Evolutionary conservation across 2,329 filamentous ascomycete genomes (phyloP).

Genomic region (Lachnellula hyalina): DNA sequence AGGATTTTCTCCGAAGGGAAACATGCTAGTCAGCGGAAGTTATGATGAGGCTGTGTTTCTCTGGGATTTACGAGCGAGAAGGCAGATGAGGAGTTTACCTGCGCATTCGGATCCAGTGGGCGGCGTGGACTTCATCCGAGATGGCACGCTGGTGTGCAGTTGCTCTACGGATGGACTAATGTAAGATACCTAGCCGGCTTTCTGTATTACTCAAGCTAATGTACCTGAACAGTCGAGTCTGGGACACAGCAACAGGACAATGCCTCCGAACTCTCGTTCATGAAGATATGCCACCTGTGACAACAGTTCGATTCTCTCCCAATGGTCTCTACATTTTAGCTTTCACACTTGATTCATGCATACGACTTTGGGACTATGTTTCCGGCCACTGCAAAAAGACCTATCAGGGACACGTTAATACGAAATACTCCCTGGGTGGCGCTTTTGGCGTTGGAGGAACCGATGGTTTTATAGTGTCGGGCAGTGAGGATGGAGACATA

Average conservation of each 20-base stretch:
- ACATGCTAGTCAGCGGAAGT: constrained; percentile 89
- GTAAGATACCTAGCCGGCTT: constrained; percentile 37
- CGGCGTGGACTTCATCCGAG: constrained; percentile 86
- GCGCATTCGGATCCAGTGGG: constrained; percentile 93
- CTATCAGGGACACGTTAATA: constrained; percentile 87
- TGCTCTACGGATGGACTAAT: constrained; percentile 90
- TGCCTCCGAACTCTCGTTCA: constrained; percentile 92
- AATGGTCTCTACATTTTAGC: constrained; percentile 92
- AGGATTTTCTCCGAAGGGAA: constrained; percentile 95
- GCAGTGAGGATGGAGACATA: constrained; percentile 81
- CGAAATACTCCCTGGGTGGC: constrained; percentile 76
- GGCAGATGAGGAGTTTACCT: constrained; percentile 83
- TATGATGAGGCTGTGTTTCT: constrained; percentile 97
- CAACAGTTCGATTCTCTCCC: constrained; percentile 84
- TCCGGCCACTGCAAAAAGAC: constrained; percentile 91
- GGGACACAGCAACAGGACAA: constrained; percentile 93
- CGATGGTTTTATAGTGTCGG: constrained; percentile 65
- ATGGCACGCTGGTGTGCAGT: constrained; percentile 87
- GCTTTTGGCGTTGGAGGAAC: constrained; percentile 67
- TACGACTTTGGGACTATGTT: constrained; percentile 93
- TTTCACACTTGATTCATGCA: constrained; percentile 82
- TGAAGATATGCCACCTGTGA: constrained; percentile 89
- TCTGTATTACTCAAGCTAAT: constrained; percentile 3
- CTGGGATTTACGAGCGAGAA: constrained; percentile 88
- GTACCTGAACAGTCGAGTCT: constrained; percentile 61